Evolutionary conservation across 2,329 filamentous ascomycete species (phyloP).

Genomic region (Colletotrichum spaethianum): DNA sequence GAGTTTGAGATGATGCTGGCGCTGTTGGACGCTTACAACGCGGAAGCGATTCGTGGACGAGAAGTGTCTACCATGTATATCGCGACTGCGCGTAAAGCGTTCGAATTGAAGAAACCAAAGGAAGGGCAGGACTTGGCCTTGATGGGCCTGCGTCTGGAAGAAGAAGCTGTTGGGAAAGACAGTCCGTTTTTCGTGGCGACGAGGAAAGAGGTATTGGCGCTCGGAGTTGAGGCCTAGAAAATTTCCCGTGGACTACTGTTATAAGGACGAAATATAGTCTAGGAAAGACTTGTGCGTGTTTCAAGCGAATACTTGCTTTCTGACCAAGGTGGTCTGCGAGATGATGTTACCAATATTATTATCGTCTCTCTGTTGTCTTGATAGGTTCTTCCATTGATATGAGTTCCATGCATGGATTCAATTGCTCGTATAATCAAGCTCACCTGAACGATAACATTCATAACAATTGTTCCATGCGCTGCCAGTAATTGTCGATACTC

Average conservation of each 20-base stretch:
- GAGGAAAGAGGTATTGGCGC: neutral
- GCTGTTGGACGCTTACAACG: constrained; percentile 22
- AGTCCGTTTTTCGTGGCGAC: constrained; percentile 32
- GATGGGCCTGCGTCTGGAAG: constrained; percentile 27
- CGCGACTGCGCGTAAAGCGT: constrained; percentile 20
- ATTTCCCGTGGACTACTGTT: too few species aligned
- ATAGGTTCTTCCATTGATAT: neutral
- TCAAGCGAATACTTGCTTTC: neutral
- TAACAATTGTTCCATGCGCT: neutral
- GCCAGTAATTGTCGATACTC: neutral
- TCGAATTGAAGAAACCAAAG: neutral
- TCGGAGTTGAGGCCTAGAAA: constrained; percentile 2
- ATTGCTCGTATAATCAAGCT: neutral
- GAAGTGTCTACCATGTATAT: constrained; percentile 32
- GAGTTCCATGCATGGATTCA: too few species aligned
- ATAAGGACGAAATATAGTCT: neutral
- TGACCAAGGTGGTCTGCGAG: neutral
- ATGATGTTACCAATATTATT: neutral
- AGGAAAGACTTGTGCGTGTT: neutral
- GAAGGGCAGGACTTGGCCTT: constrained; percentile 13
- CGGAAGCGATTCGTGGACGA: constrained; percentile 27
- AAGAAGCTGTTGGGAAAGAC: constrained; percentile 36
- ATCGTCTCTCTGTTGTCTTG: neutral
- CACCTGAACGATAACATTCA: neutral
- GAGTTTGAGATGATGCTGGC: constrained; percentile 26